Evolutionary conservation across 352 stramenopile genomes (phyloP).

Genomic region (Blastocystis sp.): DNA sequence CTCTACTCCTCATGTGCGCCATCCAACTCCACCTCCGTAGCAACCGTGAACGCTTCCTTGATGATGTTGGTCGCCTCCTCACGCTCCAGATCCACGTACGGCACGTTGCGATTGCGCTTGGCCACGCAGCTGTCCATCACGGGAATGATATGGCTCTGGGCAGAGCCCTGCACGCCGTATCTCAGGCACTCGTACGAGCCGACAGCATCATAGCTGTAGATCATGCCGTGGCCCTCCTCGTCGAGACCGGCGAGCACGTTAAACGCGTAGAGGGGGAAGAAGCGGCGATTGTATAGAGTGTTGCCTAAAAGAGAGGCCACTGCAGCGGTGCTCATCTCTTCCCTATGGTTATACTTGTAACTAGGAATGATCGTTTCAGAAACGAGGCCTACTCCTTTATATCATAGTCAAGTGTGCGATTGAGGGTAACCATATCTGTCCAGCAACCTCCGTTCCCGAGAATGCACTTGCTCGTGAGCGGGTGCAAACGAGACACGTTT

Average conservation of each 20-base stretch:
- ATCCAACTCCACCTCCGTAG: conserved; percentile 72
- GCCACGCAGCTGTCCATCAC: conserved; percentile 93
- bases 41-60: conserved; percentile 95
- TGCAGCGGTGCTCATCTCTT: conserved; percentile 83
- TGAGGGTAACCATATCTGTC: conserved; percentile 59
- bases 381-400: conserved; percentile 50
- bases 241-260: conserved; percentile 94
- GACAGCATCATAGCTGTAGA: conserved; percentile 97
- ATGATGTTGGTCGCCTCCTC: conserved; percentile 93
- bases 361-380: conserved; percentile 67
- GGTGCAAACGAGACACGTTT: conserved; percentile 78
- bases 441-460: conserved; percentile 52
- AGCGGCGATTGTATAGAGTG: conserved; percentile 87
- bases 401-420: conserved; percentile 53
- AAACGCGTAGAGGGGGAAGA: conserved; percentile 98
- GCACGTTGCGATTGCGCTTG: conserved; percentile 86
- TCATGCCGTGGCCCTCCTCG: conserved; percentile 85
- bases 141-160: conserved; percentile 93
- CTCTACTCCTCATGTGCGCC: conserved; percentile 78
- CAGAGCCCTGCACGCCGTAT: conserved; percentile 81
- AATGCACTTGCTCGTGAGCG: conserved; percentile 75
- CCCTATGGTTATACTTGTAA: conserved; percentile 89
- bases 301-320: conserved; percentile 92
- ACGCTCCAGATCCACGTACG: conserved; percentile 82
- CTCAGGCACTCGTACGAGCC: conserved; percentile 82